These are phyloP conservation scores for Populus deltoides DNA, from an alignment of 345 rosid species.

Conservation along the genomic window DNA sequence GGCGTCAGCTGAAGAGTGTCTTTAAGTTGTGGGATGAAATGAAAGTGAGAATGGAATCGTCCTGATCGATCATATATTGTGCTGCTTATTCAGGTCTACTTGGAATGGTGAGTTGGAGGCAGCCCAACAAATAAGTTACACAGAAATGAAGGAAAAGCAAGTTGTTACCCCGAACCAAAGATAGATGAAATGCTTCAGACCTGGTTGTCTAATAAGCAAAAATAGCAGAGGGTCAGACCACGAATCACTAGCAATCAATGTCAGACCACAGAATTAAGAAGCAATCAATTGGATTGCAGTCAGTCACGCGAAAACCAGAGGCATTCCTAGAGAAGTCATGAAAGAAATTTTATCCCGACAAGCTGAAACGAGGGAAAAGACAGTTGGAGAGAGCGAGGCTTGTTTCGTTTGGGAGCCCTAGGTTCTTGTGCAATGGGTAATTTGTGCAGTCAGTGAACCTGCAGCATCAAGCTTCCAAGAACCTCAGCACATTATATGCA, in stretches of 20 bases:
- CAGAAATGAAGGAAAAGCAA: slow-evolving; percentile 77
- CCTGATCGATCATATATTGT: slow-evolving; percentile 78
- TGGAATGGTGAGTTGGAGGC: slow-evolving; percentile 77
- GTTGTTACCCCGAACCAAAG: slow-evolving; percentile 56
- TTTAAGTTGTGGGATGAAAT: slow-evolving; percentile 72
- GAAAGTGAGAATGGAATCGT: slow-evolving; percentile 57
- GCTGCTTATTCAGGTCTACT: slow-evolving; percentile 84
- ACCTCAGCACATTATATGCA: slow-evolving; percentile 6
- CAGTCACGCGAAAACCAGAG: slow-evolving; percentile 18
- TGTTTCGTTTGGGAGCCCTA: slow-evolving; percentile 62
- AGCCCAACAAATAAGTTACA: slow-evolving; percentile 64
- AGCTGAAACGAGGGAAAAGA: slow-evolving; percentile 63
- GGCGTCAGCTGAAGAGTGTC: slow-evolving; percentile 73
- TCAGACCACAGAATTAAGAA: slow-evolving; percentile 23
- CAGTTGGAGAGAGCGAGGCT: slow-evolving; percentile 65
- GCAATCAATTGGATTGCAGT: slow-evolving; percentile 17
- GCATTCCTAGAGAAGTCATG: slow-evolving; percentile 28
- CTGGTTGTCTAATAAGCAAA: slow-evolving; percentile 64
- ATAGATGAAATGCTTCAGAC: slow-evolving; percentile 67
- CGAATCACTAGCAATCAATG: slow-evolving; percentile 26
- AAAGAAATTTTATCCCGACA: slow-evolving; percentile 47
- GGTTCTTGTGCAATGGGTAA: slow-evolving; percentile 16
- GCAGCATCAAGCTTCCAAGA: slow-evolving; percentile 15
- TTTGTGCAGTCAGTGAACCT: neutral
- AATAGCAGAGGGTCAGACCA: slow-evolving; percentile 33